These are phyloP conservation scores for Sequoia sempervirens DNA, from an alignment of 75 land plant species.

Conservation along the genomic window DNA sequence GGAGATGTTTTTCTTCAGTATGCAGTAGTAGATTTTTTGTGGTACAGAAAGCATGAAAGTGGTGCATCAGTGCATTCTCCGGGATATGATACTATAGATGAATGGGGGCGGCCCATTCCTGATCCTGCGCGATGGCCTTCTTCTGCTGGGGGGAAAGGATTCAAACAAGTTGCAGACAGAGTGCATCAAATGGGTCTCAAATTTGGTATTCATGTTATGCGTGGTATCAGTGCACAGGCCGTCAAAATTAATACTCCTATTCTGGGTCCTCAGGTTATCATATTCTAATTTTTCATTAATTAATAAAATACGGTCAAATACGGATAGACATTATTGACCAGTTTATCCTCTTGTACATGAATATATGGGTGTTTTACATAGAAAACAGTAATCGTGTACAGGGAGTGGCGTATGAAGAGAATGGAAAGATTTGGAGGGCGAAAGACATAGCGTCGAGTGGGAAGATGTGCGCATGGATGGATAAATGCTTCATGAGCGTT, in stretches of 20 bases:
- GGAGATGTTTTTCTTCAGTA: conserved; percentile 24
- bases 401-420: conserved; percentile 48
- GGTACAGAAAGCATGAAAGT: conserved; percentile 30
- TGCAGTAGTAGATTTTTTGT: conserved; percentile 46
- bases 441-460: conserved; percentile 58
- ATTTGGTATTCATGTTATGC: conserved; percentile 97
- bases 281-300: too few relatives aligned
- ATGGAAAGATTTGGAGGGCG: conserved; percentile 54
- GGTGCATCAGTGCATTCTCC: conserved; percentile 23
- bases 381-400: neutral
- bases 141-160: conserved; percentile 68
- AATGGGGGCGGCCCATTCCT: conserved; percentile 42
- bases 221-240: conserved; percentile 86
- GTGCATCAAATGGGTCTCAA: conserved; percentile 93
- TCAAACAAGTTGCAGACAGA: conserved; percentile 58
- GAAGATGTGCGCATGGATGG: conserved; percentile 78
- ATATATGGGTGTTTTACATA: too few relatives aligned
- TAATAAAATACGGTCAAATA: too few relatives aligned
- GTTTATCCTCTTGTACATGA: neutral
- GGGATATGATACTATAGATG: conserved; percentile 31
- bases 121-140: conserved; percentile 91
- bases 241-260: conserved; percentile 66
- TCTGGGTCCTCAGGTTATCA: conserved; percentile 44
- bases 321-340: neutral
- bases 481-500: conserved; percentile 71